Percentiles rank a stretch among this genome's conserved stretches.
Evolutionary conservation across 805 yeast genomes (phyloP).

Genomic region (Candida ulmi): DNA sequence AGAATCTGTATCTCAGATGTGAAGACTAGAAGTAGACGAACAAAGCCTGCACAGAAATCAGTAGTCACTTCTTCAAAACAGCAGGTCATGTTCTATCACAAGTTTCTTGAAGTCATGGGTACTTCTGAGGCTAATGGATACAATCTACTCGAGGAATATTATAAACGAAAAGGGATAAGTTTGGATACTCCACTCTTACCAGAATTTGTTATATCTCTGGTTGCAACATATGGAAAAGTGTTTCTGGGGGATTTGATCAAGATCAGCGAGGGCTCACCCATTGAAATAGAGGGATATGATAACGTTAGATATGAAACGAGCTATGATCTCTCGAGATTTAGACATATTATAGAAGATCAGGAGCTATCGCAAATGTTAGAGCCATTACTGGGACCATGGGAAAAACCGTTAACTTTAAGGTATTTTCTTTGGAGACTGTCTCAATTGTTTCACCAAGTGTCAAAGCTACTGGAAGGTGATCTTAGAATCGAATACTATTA

Average conservation of each 20-base stretch:
- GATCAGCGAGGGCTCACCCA: conserved; percentile 38
- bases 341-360: conserved; percentile 12
- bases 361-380: background rate
- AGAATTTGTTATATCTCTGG: conserved; percentile 31
- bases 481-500: conserved; percentile 50
- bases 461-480: conserved; percentile 30
- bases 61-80: conserved; percentile 43
- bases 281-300: conserved; percentile 40
- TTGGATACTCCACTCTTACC: conserved; percentile 44
- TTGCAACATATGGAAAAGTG: conserved; percentile 38
- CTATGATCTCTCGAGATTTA: conserved; percentile 17
- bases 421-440: conserved; percentile 51
- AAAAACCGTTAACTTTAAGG: conserved; percentile 46
- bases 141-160: conserved; percentile 39
- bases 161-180: conserved; percentile 37
- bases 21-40: conserved; percentile 47
- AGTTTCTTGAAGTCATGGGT: conserved; percentile 37
- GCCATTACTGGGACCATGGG: conserved; percentile 40
- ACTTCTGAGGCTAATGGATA: conserved; percentile 19
- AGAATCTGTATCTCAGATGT: conserved; percentile 45
- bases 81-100: conserved; percentile 59
- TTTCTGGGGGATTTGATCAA: conserved; percentile 17
- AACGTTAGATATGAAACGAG: conserved; percentile 1
- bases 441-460: conserved; percentile 35
- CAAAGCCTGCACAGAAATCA: conserved; percentile 43